phyloP scores from a whole-genome alignment of 2,329 filamentous ascomycete species.

The Aspergillus terreus region DNA sequence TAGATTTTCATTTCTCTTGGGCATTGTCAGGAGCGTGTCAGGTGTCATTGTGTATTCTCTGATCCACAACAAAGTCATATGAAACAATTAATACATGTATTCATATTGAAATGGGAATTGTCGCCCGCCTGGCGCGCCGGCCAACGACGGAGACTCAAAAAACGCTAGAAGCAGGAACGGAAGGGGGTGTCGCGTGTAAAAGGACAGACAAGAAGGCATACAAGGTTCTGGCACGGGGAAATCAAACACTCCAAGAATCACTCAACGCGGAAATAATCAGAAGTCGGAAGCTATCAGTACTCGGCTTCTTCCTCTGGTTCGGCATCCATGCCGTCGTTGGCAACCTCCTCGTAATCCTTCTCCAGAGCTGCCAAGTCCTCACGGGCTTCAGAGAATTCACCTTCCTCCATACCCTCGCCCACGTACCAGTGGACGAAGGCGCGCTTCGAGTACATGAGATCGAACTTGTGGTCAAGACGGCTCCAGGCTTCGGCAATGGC shows the following conservation, averaged over 20 bases:
- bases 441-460: constrained; percentile 67
- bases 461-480: constrained; percentile 64
- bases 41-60: background rate
- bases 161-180: constrained; percentile 20
- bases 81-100: constrained; percentile 6
- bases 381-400: constrained; percentile 82
- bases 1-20: background rate
- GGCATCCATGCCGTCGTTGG: constrained; percentile 61
- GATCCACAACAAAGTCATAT: background rate
- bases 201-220: constrained; percentile 9
- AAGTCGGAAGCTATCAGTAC: constrained; percentile 24
- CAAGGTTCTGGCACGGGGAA: constrained; percentile 10
- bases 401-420: constrained; percentile 89
- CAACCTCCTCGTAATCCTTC: constrained; percentile 84
- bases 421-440: constrained; percentile 74
- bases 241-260: constrained; percentile 16
- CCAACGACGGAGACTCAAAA: constrained; percentile 2
- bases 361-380: constrained; percentile 82
- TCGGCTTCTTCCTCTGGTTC: constrained; percentile 50
- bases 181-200: constrained; percentile 23
- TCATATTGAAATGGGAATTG: constrained; percentile 3
- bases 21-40: constrained; percentile 1
- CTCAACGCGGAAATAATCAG: constrained; percentile 7
- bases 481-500: constrained; percentile 64
- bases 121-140: background rate